phyloP scores from a whole-genome alignment of 495 filamentous ascomycete genomes.

The Lasiosphaeria ovina region DNA sequence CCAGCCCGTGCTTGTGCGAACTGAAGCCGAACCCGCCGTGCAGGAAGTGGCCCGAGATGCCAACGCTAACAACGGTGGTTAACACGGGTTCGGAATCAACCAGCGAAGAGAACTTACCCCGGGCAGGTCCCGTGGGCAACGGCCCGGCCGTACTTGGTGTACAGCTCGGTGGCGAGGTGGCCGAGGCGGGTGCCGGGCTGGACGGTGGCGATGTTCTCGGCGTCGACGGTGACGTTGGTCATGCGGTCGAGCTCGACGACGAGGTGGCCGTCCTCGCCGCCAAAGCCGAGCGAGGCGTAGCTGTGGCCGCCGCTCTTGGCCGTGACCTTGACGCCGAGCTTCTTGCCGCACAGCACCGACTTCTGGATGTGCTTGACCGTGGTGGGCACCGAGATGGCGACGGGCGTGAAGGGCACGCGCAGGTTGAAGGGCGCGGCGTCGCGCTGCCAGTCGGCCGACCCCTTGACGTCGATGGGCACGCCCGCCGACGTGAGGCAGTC shows the following conservation, averaged over 20 bases:
- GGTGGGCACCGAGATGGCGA: conserved; percentile 42
- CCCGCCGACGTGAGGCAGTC: conserved; percentile 39
- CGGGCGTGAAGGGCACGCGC: conserved; percentile 38
- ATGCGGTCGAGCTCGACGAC: conserved; percentile 45
- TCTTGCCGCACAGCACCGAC: conserved; percentile 40
- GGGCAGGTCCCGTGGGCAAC: conserved; percentile 49
- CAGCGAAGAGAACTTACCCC: conserved; percentile 26
- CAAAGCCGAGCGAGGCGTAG: conserved; percentile 46
- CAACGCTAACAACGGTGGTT: conserved; percentile 32
- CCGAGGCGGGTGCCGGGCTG: conserved; percentile 41
- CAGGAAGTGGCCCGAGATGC: conserved; percentile 42
- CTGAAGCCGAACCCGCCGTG: conserved; percentile 48
- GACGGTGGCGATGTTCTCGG: conserved; percentile 38
- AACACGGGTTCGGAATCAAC: not conserved
- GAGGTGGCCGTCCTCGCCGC: conserved; percentile 48
- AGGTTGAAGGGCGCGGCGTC: conserved; percentile 43
- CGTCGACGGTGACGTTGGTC: conserved; percentile 41
- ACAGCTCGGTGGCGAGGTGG: conserved; percentile 39
- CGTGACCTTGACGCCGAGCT: conserved; percentile 42
- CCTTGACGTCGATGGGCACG: conserved; percentile 32
- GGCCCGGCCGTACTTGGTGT: conserved; percentile 38
- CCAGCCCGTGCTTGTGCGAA: conserved; percentile 44
- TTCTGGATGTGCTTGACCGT: conserved; percentile 39
- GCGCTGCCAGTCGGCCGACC: conserved; percentile 38
- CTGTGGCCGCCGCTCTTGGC: conserved; percentile 48